Evolutionary conservation across 768 basidiomycete genomes (phyloP).

Genomic region (Lactifluus subvellereus): DNA sequence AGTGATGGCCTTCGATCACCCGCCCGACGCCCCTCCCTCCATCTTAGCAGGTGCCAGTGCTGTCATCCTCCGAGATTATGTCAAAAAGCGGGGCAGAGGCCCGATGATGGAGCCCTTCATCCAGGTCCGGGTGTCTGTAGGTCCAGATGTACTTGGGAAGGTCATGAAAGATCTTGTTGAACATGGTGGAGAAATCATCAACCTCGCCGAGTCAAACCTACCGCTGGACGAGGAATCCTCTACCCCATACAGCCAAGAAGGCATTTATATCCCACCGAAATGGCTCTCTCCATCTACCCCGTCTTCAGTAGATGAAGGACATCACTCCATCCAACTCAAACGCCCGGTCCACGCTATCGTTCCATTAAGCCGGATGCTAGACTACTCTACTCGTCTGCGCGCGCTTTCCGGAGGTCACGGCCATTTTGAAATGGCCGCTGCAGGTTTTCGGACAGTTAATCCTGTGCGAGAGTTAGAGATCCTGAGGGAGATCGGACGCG

Average conservation of each 20-base stretch:
- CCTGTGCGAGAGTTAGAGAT: constrained; percentile 63
- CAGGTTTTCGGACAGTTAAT: constrained; percentile 69
- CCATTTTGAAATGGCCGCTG: constrained; percentile 68
- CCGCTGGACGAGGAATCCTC: constrained; percentile 35
- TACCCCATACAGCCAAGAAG: constrained; percentile 48
- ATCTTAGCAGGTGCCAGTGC: constrained; percentile 62
- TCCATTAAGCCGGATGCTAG: constrained; percentile 76
- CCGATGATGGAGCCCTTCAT: constrained; percentile 77
- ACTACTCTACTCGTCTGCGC: constrained; percentile 72
- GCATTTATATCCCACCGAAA: constrained; percentile 68
- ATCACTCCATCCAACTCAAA: constrained; percentile 37
- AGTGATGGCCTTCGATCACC: constrained; percentile 41
- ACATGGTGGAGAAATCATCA: constrained; percentile 70
- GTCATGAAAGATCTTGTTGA: constrained; percentile 83
- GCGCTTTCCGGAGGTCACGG: constrained; percentile 82
- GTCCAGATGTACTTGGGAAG: constrained; percentile 64
- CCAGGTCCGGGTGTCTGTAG: constrained; percentile 58
- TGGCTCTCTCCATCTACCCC: constrained; percentile 66
- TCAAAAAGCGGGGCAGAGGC: constrained; percentile 61
- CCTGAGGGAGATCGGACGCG: constrained; percentile 71
- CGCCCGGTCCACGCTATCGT: constrained; percentile 67
- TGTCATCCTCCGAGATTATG: constrained; percentile 52
- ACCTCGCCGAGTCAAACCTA: constrained; percentile 45
- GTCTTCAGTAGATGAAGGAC: constrained; percentile 28
- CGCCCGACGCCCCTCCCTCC: constrained; percentile 41